These are phyloP conservation scores for Trichoderma sp. DNA, from an alignment of 2,329 filamentous ascomycete genomes.

Conservation along the genomic window DNA sequence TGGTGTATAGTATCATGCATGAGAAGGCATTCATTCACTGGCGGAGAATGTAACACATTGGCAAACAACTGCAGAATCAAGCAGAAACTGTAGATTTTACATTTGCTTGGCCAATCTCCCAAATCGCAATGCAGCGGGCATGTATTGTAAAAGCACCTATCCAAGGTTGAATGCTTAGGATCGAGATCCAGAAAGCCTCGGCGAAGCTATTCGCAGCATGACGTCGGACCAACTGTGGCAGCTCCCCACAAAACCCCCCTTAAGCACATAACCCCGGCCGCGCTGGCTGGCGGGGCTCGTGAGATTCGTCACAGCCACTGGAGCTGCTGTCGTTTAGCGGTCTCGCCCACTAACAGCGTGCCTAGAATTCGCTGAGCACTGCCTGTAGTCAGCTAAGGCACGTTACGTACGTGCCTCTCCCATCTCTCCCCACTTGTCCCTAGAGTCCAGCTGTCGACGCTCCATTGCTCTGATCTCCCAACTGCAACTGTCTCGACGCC, in stretches of 20 bases:
- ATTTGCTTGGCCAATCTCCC: neutral
- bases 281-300: conserved; percentile 9
- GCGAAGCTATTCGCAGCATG: conserved; percentile 16
- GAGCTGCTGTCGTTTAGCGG: conserved; percentile 11
- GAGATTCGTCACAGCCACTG: conserved; percentile 15
- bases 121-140: neutral
- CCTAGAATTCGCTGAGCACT: neutral
- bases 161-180: no score
- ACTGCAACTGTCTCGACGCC: conserved; percentile 17
- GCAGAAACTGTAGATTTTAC: neutral
- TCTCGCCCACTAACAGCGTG: neutral
- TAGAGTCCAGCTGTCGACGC: conserved; percentile 19
- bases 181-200: no score
- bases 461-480: conserved; percentile 19
- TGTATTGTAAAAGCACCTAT: no score
- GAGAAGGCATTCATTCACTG: neutral
- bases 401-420: conserved; percentile 14
- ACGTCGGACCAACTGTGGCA: conserved; percentile 2
- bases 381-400: neutral
- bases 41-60: neutral
- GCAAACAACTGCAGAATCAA: neutral
- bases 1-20: neutral
- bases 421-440: conserved; percentile 17
- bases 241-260: conserved; percentile 9
- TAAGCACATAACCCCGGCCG: conserved; percentile 1